Evolutionary conservation across 768 basidiomycete genomes (phyloP), one percentile per base, ranked within the genome.

Genomic region (Sarcodon aspratus): DNA sequence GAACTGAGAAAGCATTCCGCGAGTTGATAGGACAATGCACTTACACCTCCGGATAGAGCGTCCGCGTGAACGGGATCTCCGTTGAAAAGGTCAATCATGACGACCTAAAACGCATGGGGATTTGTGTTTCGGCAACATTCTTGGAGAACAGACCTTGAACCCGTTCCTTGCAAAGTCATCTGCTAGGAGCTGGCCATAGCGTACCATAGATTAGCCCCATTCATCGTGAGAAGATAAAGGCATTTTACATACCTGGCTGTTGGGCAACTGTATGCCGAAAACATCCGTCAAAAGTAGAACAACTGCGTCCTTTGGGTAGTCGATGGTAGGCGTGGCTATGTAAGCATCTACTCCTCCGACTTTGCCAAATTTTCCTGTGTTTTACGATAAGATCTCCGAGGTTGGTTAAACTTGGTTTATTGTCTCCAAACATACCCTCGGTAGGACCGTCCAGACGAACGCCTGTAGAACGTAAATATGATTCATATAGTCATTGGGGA

Each of bases 141-240:
- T 27, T 27, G 21, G 21, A 27, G 5, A 27, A 27, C 21, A 27
- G 40, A 58, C 58, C 61, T 65, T 63, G 60, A 68, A 68, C 33
- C 70, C 69, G 53, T 72, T 70, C 15, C 53, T 56, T 1, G 69
- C 70, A 52, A 65, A 70, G 52, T 67, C 71, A 49, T 75, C 74
- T 3, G 64, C 66, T 11, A 74, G 65, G 12, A 70, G 56, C 71
- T 75, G 15, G 17, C 10, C 34, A 10, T n/a, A 15, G 11, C 40
- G 37, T 37, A 15, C 37, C 32, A 33, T 31, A 9, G 21, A 33
- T 52, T 37, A n/a, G 35, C 6, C 33, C 12, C 6, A 10, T 21
- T 48, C 35, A 50, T 52, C 45, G 48, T 27, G 13, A 18, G n/a
- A 32, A 13, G 27, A 13, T 33, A 27, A 36, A 38, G 31, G 10